These are phyloP conservation scores for Pseudevernia furfuracea DNA, from an alignment of 495 filamentous ascomycete genomes.

Conservation along the genomic window DNA sequence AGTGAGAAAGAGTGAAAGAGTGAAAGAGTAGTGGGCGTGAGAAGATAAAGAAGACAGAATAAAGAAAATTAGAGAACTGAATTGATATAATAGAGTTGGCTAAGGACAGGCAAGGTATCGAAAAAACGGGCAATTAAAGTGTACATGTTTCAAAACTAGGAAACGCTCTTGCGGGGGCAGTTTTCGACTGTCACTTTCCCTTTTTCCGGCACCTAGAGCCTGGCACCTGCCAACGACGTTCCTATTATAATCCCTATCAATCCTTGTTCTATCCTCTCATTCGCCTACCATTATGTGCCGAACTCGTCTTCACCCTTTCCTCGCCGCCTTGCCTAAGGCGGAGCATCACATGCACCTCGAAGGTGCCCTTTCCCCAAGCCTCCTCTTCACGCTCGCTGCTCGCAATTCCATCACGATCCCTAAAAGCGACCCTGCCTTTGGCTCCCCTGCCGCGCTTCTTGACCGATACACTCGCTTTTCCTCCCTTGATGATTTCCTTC, in stretches of 20 bases:
- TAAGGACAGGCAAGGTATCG: too few species aligned
- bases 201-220: background rate
- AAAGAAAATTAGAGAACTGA: too few species aligned
- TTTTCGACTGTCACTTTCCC: background rate
- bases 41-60: too few species aligned
- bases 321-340: constrained; percentile 63
- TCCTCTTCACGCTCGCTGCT: constrained; percentile 61
- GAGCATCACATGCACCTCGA: constrained; percentile 77
- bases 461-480: constrained; percentile 56
- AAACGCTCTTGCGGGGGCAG: too few species aligned
- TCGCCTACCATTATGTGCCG: constrained; percentile 43
- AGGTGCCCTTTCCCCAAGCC: constrained; percentile 56
- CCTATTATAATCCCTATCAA: background rate
- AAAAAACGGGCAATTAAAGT: too few species aligned
- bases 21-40: too few species aligned
- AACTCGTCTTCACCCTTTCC: constrained; percentile 50
- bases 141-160: too few species aligned
- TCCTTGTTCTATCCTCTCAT: background rate
- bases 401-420: constrained; percentile 58
- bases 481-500: constrained; percentile 68
- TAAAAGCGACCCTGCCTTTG: constrained; percentile 48
- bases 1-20: too few species aligned
- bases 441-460: constrained; percentile 48
- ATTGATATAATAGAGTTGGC: too few species aligned
- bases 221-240: background rate